Evolutionary conservation across 257 asterid species (phyloP).

Genomic region (Jasminum sambac): DNA sequence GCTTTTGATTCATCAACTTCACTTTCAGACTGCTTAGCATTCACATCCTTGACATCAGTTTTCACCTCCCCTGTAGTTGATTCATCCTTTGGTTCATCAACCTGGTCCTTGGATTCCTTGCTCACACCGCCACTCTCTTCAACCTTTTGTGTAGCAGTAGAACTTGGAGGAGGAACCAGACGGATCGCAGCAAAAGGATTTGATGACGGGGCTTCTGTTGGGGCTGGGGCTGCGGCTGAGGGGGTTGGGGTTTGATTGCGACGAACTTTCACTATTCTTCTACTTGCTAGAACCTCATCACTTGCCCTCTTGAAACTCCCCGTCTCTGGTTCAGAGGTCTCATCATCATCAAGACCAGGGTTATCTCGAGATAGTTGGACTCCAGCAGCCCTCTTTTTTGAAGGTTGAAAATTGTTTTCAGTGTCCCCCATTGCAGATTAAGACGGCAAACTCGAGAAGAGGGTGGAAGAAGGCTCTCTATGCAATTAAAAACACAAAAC

Average conservation of each 20-base stretch:
- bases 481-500: slow-evolving; percentile 27
- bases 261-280: slow-evolving; percentile 88
- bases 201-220: slow-evolving; percentile 41
- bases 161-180: slow-evolving; percentile 48
- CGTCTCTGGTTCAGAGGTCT: slow-evolving; percentile 54
- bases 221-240: slow-evolving; percentile 30
- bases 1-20: slow-evolving; percentile 30
- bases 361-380: slow-evolving; percentile 78
- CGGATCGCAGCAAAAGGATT: slow-evolving; percentile 76
- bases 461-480: slow-evolving; percentile 22
- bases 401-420: slow-evolving; percentile 59
- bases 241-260: slow-evolving; percentile 51
- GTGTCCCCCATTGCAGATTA: slow-evolving; percentile 68
- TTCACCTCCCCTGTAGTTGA: slow-evolving; percentile 28
- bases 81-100: slow-evolving; percentile 34
- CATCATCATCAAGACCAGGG: slow-evolving; percentile 89
- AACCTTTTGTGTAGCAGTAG: slow-evolving; percentile 29
- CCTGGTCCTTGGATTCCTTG: slow-evolving; percentile 40
- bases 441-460: slow-evolving; percentile 2
- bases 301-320: slow-evolving; percentile 88
- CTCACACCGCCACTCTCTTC: slow-evolving; percentile 30
- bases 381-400: slow-evolving; percentile 92
- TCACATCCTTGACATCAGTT: slow-evolving; percentile 25
- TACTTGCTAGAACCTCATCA: slow-evolving; percentile 75
- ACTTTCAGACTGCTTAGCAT: slow-evolving; percentile 28